Evolutionary conservation across 106 monocot genomes (phyloP), one percentile per base, ranked within the genome.

Genomic region (Agapanthus africanus): DNA sequence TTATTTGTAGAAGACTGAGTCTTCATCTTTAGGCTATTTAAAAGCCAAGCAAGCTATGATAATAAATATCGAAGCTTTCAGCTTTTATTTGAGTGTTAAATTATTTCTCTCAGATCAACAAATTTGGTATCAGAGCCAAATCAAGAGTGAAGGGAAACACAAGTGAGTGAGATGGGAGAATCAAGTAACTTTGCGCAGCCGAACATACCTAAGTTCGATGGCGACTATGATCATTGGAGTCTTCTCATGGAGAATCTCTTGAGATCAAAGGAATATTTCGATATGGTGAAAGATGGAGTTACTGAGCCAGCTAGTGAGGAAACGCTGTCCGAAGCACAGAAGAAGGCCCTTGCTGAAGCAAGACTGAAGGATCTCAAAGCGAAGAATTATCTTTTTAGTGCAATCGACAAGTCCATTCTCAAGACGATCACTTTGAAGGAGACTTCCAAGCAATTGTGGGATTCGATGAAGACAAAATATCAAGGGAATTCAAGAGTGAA

Each of bases 301-400:
- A 16, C 9, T 9, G 42, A 44, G 9, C 42, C 16, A 0, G 16
- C 11, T 0, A 16, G 42, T 11, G 16, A 11, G 11, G 42, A 44
- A 44, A 16, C 42, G 11, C 42, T 16, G 11, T 11, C 42, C 16
- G 0, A 9, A 44, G 42, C 42, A 44, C 42, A 44, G 16, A 9
- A 44, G 16, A 44, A 44, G 42, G 42, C 42, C 11, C 42, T 44
- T 44, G 42, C 9, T 44, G 42, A 44, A 44, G 42, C 0, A 0
- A 44, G 61, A 34, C 61, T 34, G 31, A 62, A 62, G 28, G 61
- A 62, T 62, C 1, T 62, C 6, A 62, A 62, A 26, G 61, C 61
- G 15, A 62, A 62, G 33, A 62, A 62, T 26, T 62, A 62, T 30
- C 32, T 62, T 0, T 62, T 62, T 26, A 7, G 28, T 8, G 4